phyloP scores from a whole-genome alignment of 2,329 filamentous ascomycete species.

The Colletotrichum tofieldiae region DNA sequence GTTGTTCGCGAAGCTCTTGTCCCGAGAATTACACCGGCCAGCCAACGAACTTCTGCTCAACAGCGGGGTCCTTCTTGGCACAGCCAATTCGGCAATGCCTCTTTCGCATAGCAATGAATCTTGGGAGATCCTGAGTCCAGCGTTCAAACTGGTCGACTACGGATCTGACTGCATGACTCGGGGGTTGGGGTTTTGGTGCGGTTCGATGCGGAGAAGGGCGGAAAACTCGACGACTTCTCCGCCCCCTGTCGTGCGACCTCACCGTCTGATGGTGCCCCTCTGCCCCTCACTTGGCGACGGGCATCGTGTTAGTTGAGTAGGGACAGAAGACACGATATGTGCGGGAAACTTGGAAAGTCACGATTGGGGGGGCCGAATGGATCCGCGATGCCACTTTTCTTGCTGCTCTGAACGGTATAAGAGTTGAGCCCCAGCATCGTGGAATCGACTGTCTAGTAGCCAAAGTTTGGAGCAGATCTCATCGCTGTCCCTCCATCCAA shows the following conservation, averaged over 20 bases:
- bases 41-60: slow-evolving; percentile 1
- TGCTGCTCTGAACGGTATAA: slow-evolving; percentile 24
- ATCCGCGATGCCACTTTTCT: slow-evolving; percentile 27
- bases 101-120: not conserved
- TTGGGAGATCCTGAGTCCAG: not conserved
- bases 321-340: not conserved
- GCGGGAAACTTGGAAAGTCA: not conserved
- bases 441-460: not conserved
- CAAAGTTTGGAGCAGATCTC: not conserved
- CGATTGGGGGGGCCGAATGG: slow-evolving; percentile 12
- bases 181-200: slow-evolving; percentile 6
- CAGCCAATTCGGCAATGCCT: slow-evolving; percentile 5
- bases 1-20: not conserved
- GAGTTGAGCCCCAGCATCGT: not conserved
- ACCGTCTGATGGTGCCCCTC: slow-evolving; percentile 26
- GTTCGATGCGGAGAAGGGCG: slow-evolving; percentile 34
- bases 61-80: slow-evolving; percentile 26
- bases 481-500: not conserved
- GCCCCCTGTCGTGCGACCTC: slow-evolving; percentile 22
- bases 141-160: slow-evolving; percentile 1
- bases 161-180: slow-evolving; percentile 32
- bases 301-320: slow-evolving; percentile 19
- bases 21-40: slow-evolving; percentile 30
- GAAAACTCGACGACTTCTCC: slow-evolving; percentile 36
- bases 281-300: slow-evolving; percentile 36